Conservation (phyloP, 306 rosid species). For the Urtica urens region DNA sequence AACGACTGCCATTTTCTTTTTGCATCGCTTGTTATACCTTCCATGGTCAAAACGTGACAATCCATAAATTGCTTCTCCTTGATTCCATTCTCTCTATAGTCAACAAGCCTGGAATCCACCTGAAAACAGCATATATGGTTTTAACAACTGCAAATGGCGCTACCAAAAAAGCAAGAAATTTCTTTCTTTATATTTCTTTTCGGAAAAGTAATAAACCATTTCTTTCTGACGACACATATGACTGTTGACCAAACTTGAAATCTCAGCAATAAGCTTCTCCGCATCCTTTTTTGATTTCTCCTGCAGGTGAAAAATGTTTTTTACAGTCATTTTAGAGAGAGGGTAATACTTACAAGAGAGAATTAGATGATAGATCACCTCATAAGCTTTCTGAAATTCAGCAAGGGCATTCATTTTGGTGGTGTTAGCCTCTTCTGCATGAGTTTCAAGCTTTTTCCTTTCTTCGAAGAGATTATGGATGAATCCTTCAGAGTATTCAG, state of each 20-base stretch:
- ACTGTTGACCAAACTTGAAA: slow-evolving; percentile 54
- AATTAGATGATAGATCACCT: slow-evolving; percentile 30
- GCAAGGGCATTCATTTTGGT: slow-evolving; percentile 47
- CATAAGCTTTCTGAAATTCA: slow-evolving; percentile 73
- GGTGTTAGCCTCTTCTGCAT: slow-evolving; percentile 35
- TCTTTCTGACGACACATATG: slow-evolving; percentile 71
- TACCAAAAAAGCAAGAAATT: background rate
- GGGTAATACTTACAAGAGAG: background rate
- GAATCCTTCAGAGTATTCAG: slow-evolving; percentile 60
- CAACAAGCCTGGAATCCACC: slow-evolving; percentile 74
- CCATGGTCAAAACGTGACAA: slow-evolving; percentile 58
- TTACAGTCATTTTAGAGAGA: slow-evolving; percentile 7
- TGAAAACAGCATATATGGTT: slow-evolving; percentile 23
- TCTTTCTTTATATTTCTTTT: background rate
- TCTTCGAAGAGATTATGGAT: slow-evolving; percentile 53
- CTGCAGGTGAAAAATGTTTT: slow-evolving; percentile 26
- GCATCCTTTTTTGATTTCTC: slow-evolving; percentile 74
- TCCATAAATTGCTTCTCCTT: slow-evolving; percentile 65
- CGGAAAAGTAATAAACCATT: slow-evolving; percentile 39
- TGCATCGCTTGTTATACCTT: slow-evolving; percentile 49
- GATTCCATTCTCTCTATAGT: slow-evolving; percentile 47
- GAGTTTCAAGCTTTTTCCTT: slow-evolving; percentile 50
- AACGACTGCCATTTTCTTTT: slow-evolving; percentile 86
- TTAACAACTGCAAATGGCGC: too few species aligned
- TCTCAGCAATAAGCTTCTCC: slow-evolving; percentile 76